Evolutionary conservation across 768 basidiomycete species (phyloP), one percentile per base, ranked within the genome.

Genomic region (Lepiota venenata): DNA sequence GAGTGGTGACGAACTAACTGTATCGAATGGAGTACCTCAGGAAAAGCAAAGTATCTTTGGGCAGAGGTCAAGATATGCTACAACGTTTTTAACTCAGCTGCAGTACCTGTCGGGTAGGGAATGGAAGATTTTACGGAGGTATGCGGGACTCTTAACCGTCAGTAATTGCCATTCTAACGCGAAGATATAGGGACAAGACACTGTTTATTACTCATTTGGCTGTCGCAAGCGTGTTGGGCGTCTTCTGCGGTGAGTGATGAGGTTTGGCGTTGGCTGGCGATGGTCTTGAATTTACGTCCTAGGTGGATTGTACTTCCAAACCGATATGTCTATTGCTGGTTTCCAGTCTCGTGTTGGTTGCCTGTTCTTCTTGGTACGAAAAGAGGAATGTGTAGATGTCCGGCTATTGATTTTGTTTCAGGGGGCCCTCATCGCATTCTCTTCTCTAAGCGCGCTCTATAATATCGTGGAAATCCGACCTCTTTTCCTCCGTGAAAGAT

Each of bases 331-430:
- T 3, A 96, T 97, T 58, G 90, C 93, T 21, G 94, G 94, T 1
- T 97, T 97, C 77, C 94, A 97, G 66, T 88, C 88, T 36, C 81
- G 95, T 27, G 80, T 98, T n/a, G 95, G 95, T 27, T 91, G 88
- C 60, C 69, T 98, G 39, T 97, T 98, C 78, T 98, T 98, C 83
- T 66, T 97, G 62, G 90, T 90, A 59, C 32, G 71, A 9, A 32
- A 32, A 32, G 4, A 11, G 32, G 9, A 7, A 32, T 32, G 1
- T 32, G 32, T 32, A 8, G 8, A 32, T 9, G 59, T 29, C 20
- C 66, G 61, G 22, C 35, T 35, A 11, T 43, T 44, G 15, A 27
- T 57, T 20, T 22, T 45, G 11, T 21, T 27, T 6, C 58, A 91
- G 90, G 94, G 94, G 32, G 85, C 93, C 12, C 78, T 98, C 22